Evolutionary conservation across 371 early-diverging fungal species (phyloP), one percentile per base, ranked within the genome.

Genomic region (Caulochytrium protostelioides): DNA sequence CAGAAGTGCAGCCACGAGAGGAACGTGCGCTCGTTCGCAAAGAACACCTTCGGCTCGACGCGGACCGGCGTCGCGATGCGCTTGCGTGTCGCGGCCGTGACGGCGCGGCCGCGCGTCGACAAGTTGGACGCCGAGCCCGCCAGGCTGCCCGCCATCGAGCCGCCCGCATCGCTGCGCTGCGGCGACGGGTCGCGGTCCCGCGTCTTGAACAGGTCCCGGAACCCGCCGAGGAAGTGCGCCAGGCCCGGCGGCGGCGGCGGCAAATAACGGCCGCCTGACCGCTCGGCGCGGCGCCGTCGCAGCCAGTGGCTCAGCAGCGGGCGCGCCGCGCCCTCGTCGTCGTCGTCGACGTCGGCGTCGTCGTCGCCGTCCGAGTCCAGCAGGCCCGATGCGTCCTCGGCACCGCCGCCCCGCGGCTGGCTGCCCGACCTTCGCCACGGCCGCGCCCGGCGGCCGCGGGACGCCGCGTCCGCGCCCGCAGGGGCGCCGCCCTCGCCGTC

Each of bases 21-120:
- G 52, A 97, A 98, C 1, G 99, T 98, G 34, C 99, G 72, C 58
- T 98, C 99, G 49, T 98, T 98, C 36, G 99, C 99, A 67, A 98
- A 97, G 58, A 79, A 97, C 10, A 94, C 95, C 59, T 98, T 98
- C 30, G 99, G 99, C 44, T 98, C 99, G 2, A 97, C 79, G 13
- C 95, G 74, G 15, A 84, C 72, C 0, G 87, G 78, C 0, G 82
- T 65, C 0, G 70, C 67, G 19, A 86, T 74, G 22, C 52, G 32
- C 37, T 59, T 59, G n/a, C 32, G 29, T 24, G 22, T 29, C 10
- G 6, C 12, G 22, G 41, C 28, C 7, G 30, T 38, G 10, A 13
- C 21, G n/a, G 13, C 29, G 25, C 30, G 23, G 1, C 13, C 17
- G 18, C 22, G 18, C 18, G 12, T 18, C 15, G 6, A 7, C 25